A percentile compares a stretch with the other conserved stretches of the same genome.
Evolutionary conservation across 1,139 yeast species (phyloP).

Genomic region (Debaryomycetaceae sp.): DNA sequence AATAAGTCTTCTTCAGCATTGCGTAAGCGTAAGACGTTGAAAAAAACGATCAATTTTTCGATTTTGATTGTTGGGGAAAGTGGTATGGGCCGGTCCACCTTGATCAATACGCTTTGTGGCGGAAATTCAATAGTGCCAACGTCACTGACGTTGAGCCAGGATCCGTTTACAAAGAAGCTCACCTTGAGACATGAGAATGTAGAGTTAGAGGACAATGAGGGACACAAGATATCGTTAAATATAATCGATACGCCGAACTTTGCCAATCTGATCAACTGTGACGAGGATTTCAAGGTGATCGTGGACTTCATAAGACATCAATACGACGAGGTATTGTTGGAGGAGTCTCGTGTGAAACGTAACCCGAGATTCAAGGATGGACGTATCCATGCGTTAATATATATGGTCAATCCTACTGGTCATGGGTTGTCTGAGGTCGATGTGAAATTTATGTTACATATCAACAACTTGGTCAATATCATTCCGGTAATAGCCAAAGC

Average conservation of each 20-base stretch:
- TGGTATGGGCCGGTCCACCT: conserved; percentile 62
- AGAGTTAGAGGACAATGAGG: conserved; percentile 50
- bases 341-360: conserved; percentile 46
- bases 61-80: conserved; percentile 59
- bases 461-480: conserved; percentile 41
- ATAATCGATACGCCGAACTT: conserved; percentile 70
- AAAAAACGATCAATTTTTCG: conserved; percentile 52
- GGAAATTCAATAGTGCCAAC: conserved; percentile 59
- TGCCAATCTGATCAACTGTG: conserved; percentile 62
- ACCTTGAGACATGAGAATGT: conserved; percentile 49
- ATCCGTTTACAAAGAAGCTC: conserved; percentile 40
- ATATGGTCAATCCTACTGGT: conserved; percentile 48
- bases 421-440: conserved; percentile 47
- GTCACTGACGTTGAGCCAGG: conserved; percentile 39
- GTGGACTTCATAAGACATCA: conserved; percentile 51
- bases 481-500: conserved; percentile 44
- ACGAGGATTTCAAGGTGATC: conserved; percentile 41
- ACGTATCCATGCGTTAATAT: conserved; percentile 44
- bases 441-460: conserved; percentile 37
- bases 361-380: conserved; percentile 49
- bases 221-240: conserved; percentile 46
- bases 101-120: conserved; percentile 73
- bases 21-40: conserved; percentile 56
- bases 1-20: conserved; percentile 34
- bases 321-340: conserved; percentile 48